Conservation (phyloP, 192 early-diverging fungal genomes). For the Phycomyces blakesleeanus region DNA sequence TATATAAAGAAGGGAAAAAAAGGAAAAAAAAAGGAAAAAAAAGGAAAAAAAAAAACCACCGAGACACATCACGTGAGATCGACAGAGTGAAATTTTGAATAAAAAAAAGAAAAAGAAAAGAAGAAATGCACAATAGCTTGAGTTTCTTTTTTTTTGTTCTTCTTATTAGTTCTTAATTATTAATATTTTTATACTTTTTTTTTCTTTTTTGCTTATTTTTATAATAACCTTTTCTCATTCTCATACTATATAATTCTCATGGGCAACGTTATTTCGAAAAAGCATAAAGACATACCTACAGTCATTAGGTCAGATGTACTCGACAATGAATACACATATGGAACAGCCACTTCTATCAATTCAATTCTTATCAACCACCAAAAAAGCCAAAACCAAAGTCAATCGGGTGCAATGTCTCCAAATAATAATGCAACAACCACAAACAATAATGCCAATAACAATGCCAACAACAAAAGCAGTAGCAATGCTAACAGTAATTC, state of each 20-base stretch:
- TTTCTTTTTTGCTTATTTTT: background rate
- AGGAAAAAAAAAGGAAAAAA: background rate
- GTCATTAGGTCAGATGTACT: slow-evolving; percentile 5
- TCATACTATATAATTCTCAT: background rate
- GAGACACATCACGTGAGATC: slow-evolving; percentile 1
- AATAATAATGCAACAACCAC: too few species aligned
- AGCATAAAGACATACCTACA: slow-evolving; percentile 9
- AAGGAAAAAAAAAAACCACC: background rate
- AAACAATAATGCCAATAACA: too few species aligned
- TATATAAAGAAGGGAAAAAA: too few species aligned
- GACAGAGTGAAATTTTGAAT: background rate
- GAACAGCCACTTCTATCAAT: slow-evolving; percentile 13
- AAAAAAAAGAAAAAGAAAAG: too few species aligned
- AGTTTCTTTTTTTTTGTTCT: background rate
- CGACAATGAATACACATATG: slow-evolving; percentile 15
- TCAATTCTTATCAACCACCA: slow-evolving; percentile 15
- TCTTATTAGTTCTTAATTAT: background rate
- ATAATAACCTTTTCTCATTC: background rate
- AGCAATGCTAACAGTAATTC: too few species aligned
- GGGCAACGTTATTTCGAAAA: slow-evolving; percentile 16
- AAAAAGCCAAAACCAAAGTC: background rate
- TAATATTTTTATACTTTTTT: background rate
- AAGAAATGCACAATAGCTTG: background rate
- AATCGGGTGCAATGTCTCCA: background rate
- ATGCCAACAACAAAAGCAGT: too few species aligned